A percentile compares a stretch with the other conserved stretches of the same genome.
Conservation (phyloP, 495 filamentous ascomycete genomes). For the Endocarpon pusillum region DNA sequence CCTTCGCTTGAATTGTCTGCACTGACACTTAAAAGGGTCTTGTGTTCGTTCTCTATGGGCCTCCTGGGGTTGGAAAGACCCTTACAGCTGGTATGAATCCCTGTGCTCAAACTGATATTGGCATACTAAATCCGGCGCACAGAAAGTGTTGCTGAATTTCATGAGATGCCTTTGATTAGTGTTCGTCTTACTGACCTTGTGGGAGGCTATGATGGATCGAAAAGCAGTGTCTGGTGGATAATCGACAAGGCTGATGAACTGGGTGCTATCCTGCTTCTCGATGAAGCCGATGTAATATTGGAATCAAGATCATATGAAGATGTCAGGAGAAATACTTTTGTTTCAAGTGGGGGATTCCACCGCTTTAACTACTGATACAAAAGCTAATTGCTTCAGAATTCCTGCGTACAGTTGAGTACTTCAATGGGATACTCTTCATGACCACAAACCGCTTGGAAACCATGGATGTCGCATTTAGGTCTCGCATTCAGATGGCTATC, state of each 20-base stretch:
- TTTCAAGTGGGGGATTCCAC: conserved; percentile 11
- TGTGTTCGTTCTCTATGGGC: not conserved
- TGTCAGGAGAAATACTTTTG: conserved; percentile 14
- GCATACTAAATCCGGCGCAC: too few species aligned
- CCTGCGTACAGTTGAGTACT: not conserved
- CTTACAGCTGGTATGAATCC: too few species aligned
- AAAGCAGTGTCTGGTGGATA: not conserved
- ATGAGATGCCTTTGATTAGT: not conserved
- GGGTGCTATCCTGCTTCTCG: conserved; percentile 12
- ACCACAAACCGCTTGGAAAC: not conserved
- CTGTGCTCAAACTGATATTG: too few species aligned
- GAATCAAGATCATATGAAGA: conserved; percentile 10
- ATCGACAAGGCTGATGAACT: not conserved
- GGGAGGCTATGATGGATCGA: not conserved
- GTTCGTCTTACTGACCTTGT: not conserved
- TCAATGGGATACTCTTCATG: not conserved
- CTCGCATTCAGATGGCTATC: not conserved
- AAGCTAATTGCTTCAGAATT: not conserved
- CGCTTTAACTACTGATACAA: not conserved
- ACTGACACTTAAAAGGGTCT: too few species aligned
- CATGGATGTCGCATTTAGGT: not conserved
- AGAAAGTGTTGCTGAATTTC: not conserved
- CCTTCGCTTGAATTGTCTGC: not conserved
- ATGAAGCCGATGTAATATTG: conserved; percentile 17
- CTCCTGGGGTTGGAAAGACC: too few species aligned